Percentiles rank a stretch among this genome's conserved stretches.
Conservation (phyloP, 352 stramenopile species). For the Halophytophthora polymorphica region DNA sequence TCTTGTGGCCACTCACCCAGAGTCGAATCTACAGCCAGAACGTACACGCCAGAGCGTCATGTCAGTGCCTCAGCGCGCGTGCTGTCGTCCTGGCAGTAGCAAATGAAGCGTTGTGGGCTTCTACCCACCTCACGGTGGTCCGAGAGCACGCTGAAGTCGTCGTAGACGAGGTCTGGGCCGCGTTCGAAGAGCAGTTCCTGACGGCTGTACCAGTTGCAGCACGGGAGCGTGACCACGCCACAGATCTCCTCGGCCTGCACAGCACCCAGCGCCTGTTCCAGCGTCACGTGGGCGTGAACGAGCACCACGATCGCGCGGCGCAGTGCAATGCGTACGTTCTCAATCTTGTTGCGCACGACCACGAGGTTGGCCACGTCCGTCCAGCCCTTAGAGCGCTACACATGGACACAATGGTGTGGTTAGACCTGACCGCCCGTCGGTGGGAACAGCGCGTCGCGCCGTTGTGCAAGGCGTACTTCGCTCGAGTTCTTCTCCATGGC, state of each 20-base stretch:
- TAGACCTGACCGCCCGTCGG: too few species aligned
- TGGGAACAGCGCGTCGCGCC: too few species aligned
- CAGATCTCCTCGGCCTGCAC: conserved; percentile 58
- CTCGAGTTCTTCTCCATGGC: conserved; percentile 62
- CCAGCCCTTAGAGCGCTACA: conserved; percentile 49
- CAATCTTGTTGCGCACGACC: conserved; percentile 80
- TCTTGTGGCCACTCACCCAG: conserved; percentile 31
- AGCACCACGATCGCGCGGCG: conserved; percentile 61
- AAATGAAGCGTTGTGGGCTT: neutral
- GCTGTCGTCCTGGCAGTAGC: too few species aligned
- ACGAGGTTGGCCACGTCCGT: conserved; percentile 58
- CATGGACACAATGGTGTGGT: conserved; percentile 3
- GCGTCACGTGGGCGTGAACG: conserved; percentile 77
- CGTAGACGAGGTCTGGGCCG: conserved; percentile 65
- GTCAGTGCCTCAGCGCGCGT: too few species aligned
- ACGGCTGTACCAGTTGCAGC: conserved; percentile 81
- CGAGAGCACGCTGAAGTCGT: conserved; percentile 81
- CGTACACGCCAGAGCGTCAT: conserved; percentile 1
- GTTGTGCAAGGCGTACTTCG: conserved; percentile 37
- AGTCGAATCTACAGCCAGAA: conserved; percentile 39
- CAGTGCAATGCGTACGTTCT: conserved; percentile 70
- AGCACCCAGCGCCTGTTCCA: conserved; percentile 63
- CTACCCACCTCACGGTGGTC: conserved; percentile 62
- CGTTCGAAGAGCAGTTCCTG: conserved; percentile 59
- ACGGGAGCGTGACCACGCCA: conserved; percentile 70